Percentiles rank a stretch among this genome's conserved stretches.
These are phyloP conservation scores for Aspergillus sp. DNA, from an alignment of 2,329 filamentous ascomycete species.

Conservation along the genomic window DNA sequence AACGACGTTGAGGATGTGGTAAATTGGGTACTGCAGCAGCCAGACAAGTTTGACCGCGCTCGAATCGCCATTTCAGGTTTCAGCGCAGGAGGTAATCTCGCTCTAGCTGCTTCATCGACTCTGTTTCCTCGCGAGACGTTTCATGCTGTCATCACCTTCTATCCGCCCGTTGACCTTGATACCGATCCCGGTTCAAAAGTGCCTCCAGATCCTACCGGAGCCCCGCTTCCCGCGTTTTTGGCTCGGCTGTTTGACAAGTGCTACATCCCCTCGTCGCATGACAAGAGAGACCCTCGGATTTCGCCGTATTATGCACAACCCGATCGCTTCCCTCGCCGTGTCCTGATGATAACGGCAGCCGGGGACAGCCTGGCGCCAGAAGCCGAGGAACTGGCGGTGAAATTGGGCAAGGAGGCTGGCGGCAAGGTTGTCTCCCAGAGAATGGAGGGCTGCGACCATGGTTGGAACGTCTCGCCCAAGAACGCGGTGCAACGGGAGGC, in stretches of 20 bases:
- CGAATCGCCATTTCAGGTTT: constrained; percentile 42
- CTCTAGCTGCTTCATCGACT: constrained; percentile 32
- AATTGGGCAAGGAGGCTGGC: constrained; percentile 20
- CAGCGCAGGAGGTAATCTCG: constrained; percentile 45
- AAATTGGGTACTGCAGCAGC: constrained; percentile 34
- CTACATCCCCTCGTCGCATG: constrained; percentile 26
- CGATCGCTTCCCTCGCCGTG: constrained; percentile 27
- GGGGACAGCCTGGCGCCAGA: constrained; percentile 31
- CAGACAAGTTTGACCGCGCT: constrained; percentile 33
- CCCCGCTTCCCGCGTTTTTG: constrained; percentile 22
- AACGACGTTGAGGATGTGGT: constrained; percentile 43
- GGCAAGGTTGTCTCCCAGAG: constrained; percentile 31
- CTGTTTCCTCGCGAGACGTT: constrained; percentile 33
- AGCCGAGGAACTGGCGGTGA: constrained; percentile 30
- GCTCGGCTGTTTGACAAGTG: constrained; percentile 31
- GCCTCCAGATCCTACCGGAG: constrained; percentile 22
- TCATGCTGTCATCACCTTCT: constrained; percentile 34
- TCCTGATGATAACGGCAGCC: constrained; percentile 33
- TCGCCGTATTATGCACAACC: constrained; percentile 30
- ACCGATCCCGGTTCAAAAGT: constrained; percentile 19
- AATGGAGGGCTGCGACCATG: constrained; percentile 38
- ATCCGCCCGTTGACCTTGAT: constrained; percentile 29
- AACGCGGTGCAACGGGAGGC: constrained; percentile 29
- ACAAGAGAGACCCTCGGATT: constrained; percentile 32
- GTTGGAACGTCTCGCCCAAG: constrained; percentile 38